Evolutionary conservation across 352 stramenopile genomes (phyloP).

Genomic region (Vaucheria bursata): DNA sequence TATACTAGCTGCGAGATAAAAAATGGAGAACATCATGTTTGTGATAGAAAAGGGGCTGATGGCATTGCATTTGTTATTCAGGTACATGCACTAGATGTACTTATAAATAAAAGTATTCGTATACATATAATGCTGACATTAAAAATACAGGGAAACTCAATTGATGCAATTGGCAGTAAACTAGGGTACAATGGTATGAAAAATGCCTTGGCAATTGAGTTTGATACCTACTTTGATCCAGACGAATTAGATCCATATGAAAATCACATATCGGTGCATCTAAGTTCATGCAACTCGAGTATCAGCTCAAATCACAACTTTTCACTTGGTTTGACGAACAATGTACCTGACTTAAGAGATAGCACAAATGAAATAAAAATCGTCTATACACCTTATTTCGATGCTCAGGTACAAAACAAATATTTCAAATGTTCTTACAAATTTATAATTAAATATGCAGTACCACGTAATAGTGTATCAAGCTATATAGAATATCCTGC

Average conservation of each 20-base stretch:
- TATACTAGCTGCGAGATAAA: too few species aligned
- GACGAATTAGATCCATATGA: conserved; percentile 73
- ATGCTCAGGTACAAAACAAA: background rate
- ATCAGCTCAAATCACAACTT: conserved; percentile 65
- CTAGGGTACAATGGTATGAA: conserved; percentile 72
- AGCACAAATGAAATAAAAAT: conserved; percentile 61
- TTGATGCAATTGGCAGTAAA: conserved; percentile 42
- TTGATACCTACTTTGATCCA: conserved; percentile 81
- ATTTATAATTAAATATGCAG: background rate
- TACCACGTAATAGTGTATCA: background rate
- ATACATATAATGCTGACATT: too few species aligned
- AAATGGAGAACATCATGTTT: conserved; percentile 74
- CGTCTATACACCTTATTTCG: conserved; percentile 26
- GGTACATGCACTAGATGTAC: too few species aligned
- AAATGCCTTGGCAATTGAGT: conserved; percentile 76
- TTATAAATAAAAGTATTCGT: too few species aligned
- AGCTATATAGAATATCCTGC: background rate
- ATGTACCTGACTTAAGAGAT: conserved; percentile 67
- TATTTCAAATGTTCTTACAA: background rate
- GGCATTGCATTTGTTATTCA: conserved; percentile 65
- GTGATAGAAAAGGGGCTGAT: conserved; percentile 53
- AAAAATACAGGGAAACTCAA: background rate
- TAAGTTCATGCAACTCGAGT: background rate
- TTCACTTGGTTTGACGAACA: conserved; percentile 51
- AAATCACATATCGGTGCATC: conserved; percentile 77